phyloP scores from a whole-genome alignment of 106 monocot genomes.

The Phalaenopsis equestris region DNA sequence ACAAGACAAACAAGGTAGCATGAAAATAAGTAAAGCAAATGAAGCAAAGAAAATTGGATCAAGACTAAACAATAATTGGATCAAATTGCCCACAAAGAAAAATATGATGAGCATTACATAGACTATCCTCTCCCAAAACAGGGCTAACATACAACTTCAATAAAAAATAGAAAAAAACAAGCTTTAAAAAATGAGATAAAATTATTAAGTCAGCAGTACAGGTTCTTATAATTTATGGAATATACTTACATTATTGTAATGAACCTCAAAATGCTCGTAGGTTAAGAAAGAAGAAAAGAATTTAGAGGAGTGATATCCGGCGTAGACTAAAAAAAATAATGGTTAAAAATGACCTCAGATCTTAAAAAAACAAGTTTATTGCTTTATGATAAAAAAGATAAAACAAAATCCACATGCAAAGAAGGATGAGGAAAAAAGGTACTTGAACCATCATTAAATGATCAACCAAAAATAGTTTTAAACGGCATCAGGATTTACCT shows the following conservation, averaged over 20 bases:
- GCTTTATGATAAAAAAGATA: neutral
- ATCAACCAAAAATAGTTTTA: neutral
- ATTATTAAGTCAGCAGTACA: neutral
- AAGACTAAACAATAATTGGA: neutral
- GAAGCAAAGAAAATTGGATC: neutral
- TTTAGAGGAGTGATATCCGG: neutral
- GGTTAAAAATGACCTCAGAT: neutral
- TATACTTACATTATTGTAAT: neutral
- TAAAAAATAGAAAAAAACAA: neutral
- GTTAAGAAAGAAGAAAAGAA: neutral
- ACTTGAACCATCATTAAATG: neutral
- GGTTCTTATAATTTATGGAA: neutral
- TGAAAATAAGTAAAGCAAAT: neutral
- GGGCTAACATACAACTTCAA: neutral
- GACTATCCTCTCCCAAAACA: neutral
- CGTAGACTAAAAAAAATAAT: neutral
- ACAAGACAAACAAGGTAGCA: neutral
- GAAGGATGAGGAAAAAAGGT: neutral
- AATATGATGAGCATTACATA: neutral
- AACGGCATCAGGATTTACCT: slow-evolving; percentile 32
- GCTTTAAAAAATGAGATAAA: slow-evolving; percentile 2
- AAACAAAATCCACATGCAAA: neutral
- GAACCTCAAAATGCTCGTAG: neutral
- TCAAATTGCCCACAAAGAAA: neutral
- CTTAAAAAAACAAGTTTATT: neutral